Evolutionary conservation across 129 eudicot genomes (phyloP).

Genomic region (Deinandra increscens): DNA sequence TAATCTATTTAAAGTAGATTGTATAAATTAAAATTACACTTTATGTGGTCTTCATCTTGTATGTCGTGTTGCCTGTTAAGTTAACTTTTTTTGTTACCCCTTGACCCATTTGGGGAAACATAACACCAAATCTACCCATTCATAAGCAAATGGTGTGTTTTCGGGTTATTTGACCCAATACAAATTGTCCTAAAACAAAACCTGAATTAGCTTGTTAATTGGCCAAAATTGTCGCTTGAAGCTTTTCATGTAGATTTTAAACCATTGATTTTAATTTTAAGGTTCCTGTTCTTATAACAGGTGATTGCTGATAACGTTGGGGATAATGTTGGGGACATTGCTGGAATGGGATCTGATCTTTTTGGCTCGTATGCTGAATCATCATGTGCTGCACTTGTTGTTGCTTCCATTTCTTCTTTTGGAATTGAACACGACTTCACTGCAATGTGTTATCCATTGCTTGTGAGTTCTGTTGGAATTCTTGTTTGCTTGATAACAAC

Average conservation of each 20-base stretch:
- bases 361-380: slow-evolving; percentile 80
- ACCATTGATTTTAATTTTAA: too few species aligned
- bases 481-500: slow-evolving; percentile 71
- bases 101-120: too few species aligned
- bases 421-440: slow-evolving; percentile 67
- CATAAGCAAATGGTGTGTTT: neutral
- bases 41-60: neutral
- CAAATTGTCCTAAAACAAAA: neutral
- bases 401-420: slow-evolving; percentile 77
- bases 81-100: neutral
- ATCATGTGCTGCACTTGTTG: slow-evolving; percentile 82
- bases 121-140: too few species aligned
- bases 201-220: neutral
- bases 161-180: neutral
- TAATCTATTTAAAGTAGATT: neutral
- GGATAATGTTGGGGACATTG: slow-evolving; percentile 80
- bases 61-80: neutral
- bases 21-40: neutral
- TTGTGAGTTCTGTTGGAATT: slow-evolving; percentile 67
- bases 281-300: slow-evolving; percentile 23
- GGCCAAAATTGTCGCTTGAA: neutral
- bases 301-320: slow-evolving; percentile 85
- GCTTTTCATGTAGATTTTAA: neutral
- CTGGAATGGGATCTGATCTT: slow-evolving; percentile 84
- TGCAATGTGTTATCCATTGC: slow-evolving; percentile 66